These are phyloP conservation scores for Lunasporangiospora selenospora DNA, from an alignment of 192 early-diverging fungal genomes.

Conservation along the genomic window DNA sequence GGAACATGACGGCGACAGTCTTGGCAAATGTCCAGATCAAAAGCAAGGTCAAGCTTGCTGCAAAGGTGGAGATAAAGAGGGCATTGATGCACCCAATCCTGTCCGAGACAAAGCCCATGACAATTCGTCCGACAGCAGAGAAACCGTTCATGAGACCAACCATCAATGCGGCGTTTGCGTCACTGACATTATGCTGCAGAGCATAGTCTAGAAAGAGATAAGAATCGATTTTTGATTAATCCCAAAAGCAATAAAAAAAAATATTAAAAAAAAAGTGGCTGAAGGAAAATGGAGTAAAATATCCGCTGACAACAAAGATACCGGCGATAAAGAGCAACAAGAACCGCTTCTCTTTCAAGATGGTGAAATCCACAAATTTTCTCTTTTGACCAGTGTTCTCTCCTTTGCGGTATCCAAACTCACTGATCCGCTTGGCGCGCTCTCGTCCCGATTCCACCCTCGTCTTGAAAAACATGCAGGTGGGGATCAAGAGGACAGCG, in stretches of 20 bases:
- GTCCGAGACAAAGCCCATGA: slow-evolving; percentile 65
- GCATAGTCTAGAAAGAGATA: slow-evolving; percentile 47
- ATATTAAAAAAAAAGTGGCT: slow-evolving; percentile 20
- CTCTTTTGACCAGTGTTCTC: slow-evolving; percentile 20
- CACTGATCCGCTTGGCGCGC: slow-evolving; percentile 19
- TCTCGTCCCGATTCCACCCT: slow-evolving; percentile 26
- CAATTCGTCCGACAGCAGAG: slow-evolving; percentile 67
- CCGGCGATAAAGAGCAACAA: slow-evolving; percentile 38
- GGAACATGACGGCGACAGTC: slow-evolving; percentile 33
- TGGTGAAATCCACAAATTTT: slow-evolving; percentile 40
- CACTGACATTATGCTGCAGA: slow-evolving; percentile 47
- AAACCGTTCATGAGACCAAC: slow-evolving; percentile 71
- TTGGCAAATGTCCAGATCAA: slow-evolving; percentile 60
- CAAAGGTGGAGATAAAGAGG: slow-evolving; percentile 50
- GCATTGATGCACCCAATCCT: slow-evolving; percentile 61
- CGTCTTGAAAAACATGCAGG: slow-evolving; percentile 21
- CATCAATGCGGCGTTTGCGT: slow-evolving; percentile 55
- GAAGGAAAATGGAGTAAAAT: slow-evolving; percentile 33
- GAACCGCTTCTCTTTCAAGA: slow-evolving; percentile 26
- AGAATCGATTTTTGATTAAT: background rate
- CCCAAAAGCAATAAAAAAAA: background rate
- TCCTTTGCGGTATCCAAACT: slow-evolving; percentile 30
- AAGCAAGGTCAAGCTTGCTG: slow-evolving; percentile 48
- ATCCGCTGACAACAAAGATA: slow-evolving; percentile 34
- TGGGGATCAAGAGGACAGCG: slow-evolving; percentile 40